These are phyloP conservation scores for Cladosporium sp. DNA, from an alignment of 2,329 filamentous ascomycete genomes.

Conservation along the genomic window DNA sequence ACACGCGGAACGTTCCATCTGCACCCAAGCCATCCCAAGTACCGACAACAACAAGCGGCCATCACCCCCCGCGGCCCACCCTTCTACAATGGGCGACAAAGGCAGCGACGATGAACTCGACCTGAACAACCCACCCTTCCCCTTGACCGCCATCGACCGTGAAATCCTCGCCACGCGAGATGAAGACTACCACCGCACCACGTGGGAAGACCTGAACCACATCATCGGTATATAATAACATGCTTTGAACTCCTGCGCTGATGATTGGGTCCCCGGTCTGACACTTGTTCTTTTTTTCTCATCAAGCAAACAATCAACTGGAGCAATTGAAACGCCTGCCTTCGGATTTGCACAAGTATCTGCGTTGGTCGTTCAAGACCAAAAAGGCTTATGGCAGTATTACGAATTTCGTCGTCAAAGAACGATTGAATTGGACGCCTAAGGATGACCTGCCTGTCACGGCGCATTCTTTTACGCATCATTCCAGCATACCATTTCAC, in stretches of 20 bases:
- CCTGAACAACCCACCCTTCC: constrained; percentile 35
- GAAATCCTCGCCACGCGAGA: constrained; percentile 47
- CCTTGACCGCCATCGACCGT: constrained; percentile 47
- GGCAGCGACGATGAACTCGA: constrained; percentile 26
- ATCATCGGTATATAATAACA: constrained; percentile 43
- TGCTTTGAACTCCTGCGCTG: not conserved
- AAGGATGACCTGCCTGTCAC: constrained; percentile 6
- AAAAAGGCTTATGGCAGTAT: constrained; percentile 54
- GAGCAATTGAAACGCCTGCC: constrained; percentile 55
- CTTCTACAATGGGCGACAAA: constrained; percentile 15
- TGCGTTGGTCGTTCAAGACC: constrained; percentile 53
- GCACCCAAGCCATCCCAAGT: too few relatives aligned
- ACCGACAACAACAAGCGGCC: too few relatives aligned
- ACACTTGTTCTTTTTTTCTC: not conserved
- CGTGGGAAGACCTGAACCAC: constrained; percentile 48
- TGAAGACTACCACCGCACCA: constrained; percentile 48
- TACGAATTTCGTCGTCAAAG: constrained; percentile 51
- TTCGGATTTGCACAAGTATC: constrained; percentile 54
- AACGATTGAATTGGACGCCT: constrained; percentile 50
- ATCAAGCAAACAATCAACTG: constrained; percentile 46
- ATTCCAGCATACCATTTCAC: constrained; percentile 49
- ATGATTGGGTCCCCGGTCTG: not conserved
- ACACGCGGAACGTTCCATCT: too few relatives aligned
- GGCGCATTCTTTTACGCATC: constrained; percentile 36
- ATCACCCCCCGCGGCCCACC: not conserved